Conservation (phyloP, 2,329 filamentous ascomycete genomes). For the Cryoendolithus antarcticus region DNA sequence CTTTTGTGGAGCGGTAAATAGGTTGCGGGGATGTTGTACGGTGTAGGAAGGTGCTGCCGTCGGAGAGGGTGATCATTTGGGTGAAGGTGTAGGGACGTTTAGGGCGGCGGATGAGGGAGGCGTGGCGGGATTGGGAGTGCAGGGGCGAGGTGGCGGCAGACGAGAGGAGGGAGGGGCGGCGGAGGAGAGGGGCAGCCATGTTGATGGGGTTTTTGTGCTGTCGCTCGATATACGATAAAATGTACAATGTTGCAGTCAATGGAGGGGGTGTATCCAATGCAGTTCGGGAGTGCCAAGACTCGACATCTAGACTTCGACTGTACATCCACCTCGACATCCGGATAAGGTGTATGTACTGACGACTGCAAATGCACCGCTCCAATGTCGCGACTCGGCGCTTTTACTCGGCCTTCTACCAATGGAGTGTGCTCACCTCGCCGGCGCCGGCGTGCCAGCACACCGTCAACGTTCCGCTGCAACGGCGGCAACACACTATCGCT, state of each 20-base stretch:
- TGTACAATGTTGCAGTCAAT: no score
- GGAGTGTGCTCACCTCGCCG: slow-evolving; percentile 20
- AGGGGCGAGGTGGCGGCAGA: slow-evolving; percentile 4
- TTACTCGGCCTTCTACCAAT: slow-evolving; percentile 33
- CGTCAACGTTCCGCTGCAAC: neutral
- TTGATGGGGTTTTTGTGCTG: slow-evolving; percentile 1
- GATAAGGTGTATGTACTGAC: no score
- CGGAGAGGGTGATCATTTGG: slow-evolving; percentile 85
- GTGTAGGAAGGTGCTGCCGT: slow-evolving; percentile 73
- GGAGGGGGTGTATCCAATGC: no score
- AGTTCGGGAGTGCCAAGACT: no score
- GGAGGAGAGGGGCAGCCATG: slow-evolving; percentile 8
- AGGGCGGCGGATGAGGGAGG: slow-evolving; percentile 76
- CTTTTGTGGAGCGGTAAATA: slow-evolving; percentile 56
- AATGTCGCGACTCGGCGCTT: slow-evolving; percentile 23
- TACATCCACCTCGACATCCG: no score
- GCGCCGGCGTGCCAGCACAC: neutral
- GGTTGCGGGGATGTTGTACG: slow-evolving; percentile 62
- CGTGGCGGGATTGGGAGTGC: slow-evolving; percentile 55
- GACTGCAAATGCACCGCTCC: slow-evolving; percentile 2
- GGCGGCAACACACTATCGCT: no score
- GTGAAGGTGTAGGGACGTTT: slow-evolving; percentile 92
- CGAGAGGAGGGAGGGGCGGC: slow-evolving; percentile 8
- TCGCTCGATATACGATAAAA: no score
- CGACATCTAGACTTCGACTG: no score